phyloP scores from a whole-genome alignment of 2,329 filamentous ascomycete genomes.

The Trichoderma guizhouense region DNA sequence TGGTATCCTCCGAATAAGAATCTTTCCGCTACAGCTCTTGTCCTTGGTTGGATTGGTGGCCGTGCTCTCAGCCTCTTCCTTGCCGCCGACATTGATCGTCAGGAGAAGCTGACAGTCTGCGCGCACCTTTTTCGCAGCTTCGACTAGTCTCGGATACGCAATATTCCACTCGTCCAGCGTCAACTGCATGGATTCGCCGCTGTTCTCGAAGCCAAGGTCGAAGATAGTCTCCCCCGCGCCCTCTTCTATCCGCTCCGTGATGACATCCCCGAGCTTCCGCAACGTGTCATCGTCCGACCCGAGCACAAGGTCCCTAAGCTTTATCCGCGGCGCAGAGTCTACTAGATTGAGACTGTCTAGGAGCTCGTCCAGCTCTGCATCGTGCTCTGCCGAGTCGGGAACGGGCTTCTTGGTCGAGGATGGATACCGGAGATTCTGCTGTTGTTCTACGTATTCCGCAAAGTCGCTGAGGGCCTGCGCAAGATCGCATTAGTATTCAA shows the following conservation, averaged over 20 bases:
- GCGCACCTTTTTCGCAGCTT: conserved; percentile 60
- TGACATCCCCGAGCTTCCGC: conserved; percentile 59
- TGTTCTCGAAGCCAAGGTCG: conserved; percentile 88
- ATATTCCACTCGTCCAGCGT: conserved; percentile 69
- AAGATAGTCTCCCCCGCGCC: conserved; percentile 88
- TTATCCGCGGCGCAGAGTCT: conserved; percentile 65
- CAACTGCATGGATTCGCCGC: conserved; percentile 79
- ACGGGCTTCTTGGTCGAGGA: conserved; percentile 32
- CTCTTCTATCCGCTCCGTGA: conserved; percentile 71
- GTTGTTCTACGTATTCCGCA: conserved; percentile 93
- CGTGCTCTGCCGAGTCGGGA: conserved; percentile 43
- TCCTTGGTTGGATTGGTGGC: conserved; percentile 57
- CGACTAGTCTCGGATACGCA: conserved; percentile 63
- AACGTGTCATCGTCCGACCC: conserved; percentile 58
- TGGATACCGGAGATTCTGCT: conserved; percentile 72
- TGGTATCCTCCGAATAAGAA: conserved; percentile 75
- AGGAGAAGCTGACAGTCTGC: conserved; percentile 80
- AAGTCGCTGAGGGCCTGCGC: conserved; percentile 80
- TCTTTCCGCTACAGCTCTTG: conserved; percentile 75
- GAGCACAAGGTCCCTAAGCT: conserved; percentile 74
- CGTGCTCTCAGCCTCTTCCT: conserved; percentile 64
- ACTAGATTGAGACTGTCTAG: conserved; percentile 81
- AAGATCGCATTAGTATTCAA: background rate
- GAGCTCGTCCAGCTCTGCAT: conserved; percentile 88
- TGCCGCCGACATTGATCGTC: conserved; percentile 84